Conservation (phyloP, 2,329 filamentous ascomycete species). For the Clarireedia homoeocarpa region DNA sequence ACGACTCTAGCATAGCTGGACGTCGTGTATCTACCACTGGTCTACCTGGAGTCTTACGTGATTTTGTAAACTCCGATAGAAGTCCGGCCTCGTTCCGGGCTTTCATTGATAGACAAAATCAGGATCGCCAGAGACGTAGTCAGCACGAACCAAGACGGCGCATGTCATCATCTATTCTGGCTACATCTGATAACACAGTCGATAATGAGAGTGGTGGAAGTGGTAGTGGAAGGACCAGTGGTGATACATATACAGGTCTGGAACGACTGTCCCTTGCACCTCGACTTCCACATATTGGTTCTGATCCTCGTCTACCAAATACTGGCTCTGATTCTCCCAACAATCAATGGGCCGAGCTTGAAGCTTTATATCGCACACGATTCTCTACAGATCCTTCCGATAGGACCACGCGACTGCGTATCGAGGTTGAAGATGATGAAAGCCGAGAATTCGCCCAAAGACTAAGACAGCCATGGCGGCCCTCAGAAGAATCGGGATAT, state of each 20-base stretch:
- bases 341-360: slow-evolving; percentile 36
- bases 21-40: slow-evolving; percentile 19
- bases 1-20: slow-evolving; percentile 12
- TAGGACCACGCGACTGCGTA: slow-evolving; percentile 21
- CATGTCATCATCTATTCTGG: slow-evolving; percentile 22
- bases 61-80: slow-evolving; percentile 26
- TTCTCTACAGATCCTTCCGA: slow-evolving; percentile 22
- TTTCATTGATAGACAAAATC: slow-evolving; percentile 30
- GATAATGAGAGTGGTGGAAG: slow-evolving; percentile 12
- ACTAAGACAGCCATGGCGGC: slow-evolving; percentile 24
- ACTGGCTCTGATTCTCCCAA: slow-evolving; percentile 22
- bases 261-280: slow-evolving; percentile 21
- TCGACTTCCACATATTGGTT: slow-evolving; percentile 23
- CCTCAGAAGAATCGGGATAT: slow-evolving; percentile 13
- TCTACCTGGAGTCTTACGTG: slow-evolving; percentile 24
- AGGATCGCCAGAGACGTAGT: slow-evolving; percentile 26
- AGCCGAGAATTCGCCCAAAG: slow-evolving; percentile 27
- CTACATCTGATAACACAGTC: slow-evolving; percentile 17
- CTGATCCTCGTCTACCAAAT: slow-evolving; percentile 24
- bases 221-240: slow-evolving; percentile 11
- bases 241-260: slow-evolving; percentile 21
- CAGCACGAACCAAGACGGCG: slow-evolving; percentile 22
- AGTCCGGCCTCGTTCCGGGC: slow-evolving; percentile 25
- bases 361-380: slow-evolving; percentile 34
- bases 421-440: slow-evolving; percentile 25